Base-by-base conservation (phyloP, 176 grass and related monocot species). In the Juncus inflexus region DNA sequence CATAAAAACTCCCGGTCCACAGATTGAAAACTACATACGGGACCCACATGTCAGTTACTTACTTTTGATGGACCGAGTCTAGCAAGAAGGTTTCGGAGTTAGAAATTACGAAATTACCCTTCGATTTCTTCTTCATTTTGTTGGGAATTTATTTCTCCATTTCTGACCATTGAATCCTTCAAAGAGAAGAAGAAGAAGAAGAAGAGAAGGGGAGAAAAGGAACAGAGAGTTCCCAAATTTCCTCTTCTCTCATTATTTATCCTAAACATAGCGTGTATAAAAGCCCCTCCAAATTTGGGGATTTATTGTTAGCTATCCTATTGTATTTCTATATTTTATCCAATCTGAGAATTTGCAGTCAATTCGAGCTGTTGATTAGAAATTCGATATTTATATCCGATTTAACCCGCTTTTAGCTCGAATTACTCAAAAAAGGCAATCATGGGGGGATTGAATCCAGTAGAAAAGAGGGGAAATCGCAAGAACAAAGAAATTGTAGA, bases 401-500 rank as follows among this genome's bases (percentile, higher is more conserved):
- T 72, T 8, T 77, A 66, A 74, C 79, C 79, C 72, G 76, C 72
- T 72, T 73, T 3, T 54, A 73, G 77, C 78, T 73, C 38, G 66
- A 70, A 6, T 3, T 58, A 61, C 7, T 6, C 40, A 60, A 76
- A 80, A 38, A 60, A 58, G 58, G 52, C 12, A 4, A 7, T 6
- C 9, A 91, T 74, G 16, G 79, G 79, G 39, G 42, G 69, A 40
- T n/a, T 37, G 45, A 42, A 65, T 38, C 73, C 75, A 12, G 56
- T 56, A 7, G 81, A 76, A 37, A 75, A 70, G 50, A 65, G 72
- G 41, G 76, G 38, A 7, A 58, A 43, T 56, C 57, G 70, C 3
- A 84, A 74, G 50, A 69, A 63, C 51, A 77, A 83, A 56, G 52
- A 47, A 14, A 53, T 87, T 43, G 47, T 78, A n/a, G 92, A 88